Conservation (phyloP, 2,329 filamentous ascomycete species). For the Colletotrichum sp. region DNA sequence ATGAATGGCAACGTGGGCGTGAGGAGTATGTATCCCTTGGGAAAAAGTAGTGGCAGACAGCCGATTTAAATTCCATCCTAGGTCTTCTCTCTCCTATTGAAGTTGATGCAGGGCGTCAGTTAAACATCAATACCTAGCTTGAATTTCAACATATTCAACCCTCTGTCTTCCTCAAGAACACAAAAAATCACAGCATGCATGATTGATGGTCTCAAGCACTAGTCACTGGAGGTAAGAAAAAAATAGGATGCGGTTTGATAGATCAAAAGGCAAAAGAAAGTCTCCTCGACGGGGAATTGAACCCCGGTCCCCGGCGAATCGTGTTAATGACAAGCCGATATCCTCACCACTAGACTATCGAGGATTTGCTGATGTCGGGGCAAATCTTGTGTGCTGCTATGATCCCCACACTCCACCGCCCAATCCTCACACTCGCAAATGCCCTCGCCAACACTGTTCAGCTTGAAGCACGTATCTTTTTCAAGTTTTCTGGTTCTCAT, state of each 20-base stretch:
- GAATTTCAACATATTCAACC: no score
- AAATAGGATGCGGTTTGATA: background rate
- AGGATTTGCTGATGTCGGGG: background rate
- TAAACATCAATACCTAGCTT: no score
- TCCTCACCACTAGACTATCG: conserved; percentile 8
- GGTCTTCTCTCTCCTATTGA: no score
- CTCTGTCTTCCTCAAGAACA: no score
- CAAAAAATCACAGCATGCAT: no score
- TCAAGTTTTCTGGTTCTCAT: background rate
- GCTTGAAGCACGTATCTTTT: background rate
- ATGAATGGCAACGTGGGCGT: no score
- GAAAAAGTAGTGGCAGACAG: no score
- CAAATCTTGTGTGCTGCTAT: fast-evolving
- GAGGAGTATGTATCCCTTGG: no score
- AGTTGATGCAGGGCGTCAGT: no score
- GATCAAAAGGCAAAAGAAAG: background rate
- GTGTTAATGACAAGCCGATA: background rate
- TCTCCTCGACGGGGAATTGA: background rate
- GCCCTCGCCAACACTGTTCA: background rate
- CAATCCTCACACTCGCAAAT: no score
- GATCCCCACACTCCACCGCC: background rate
- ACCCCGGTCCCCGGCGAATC: background rate
- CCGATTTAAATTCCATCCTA: no score
- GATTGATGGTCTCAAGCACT: no score
- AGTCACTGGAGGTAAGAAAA: background rate